Evolutionary conservation across 2,329 filamentous ascomycete species (phyloP).

Genomic region (Mycosphaerella arachidis): DNA sequence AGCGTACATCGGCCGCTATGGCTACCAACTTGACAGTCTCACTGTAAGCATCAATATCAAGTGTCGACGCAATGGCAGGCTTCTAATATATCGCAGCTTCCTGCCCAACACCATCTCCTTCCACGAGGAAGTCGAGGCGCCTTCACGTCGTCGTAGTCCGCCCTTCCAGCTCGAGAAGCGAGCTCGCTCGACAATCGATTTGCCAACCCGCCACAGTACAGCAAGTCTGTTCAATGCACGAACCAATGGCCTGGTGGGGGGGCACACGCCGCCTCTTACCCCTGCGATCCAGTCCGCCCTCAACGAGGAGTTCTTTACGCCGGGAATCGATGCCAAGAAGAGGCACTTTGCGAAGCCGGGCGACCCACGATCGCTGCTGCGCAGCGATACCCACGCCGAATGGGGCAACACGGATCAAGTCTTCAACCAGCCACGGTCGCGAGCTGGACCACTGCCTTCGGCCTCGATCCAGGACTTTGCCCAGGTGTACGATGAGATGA

Average conservation of each 20-base stretch:
- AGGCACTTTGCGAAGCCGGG: conserved; percentile 48
- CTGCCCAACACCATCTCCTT: conserved; percentile 92
- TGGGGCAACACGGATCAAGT: conserved; percentile 62
- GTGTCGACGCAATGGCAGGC: conserved; percentile 2
- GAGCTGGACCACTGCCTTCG: conserved; percentile 68
- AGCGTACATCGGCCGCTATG: conserved; percentile 15
- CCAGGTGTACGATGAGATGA: conserved; percentile 41
- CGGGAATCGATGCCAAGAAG: conserved; percentile 44
- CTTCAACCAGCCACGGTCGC: conserved; percentile 72
- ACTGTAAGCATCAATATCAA: conserved; percentile 28
- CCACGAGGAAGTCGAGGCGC: conserved; percentile 48
- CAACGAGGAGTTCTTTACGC: conserved; percentile 43
- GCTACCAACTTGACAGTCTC: conserved; percentile 30
- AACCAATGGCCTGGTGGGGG: background rate
- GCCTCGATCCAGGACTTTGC: conserved; percentile 68
- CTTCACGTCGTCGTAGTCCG: conserved; percentile 23
- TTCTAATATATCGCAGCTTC: conserved; percentile 56
- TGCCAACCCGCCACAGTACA: conserved; percentile 26
- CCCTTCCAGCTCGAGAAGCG: conserved; percentile 23
- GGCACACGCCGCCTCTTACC: conserved; percentile 39
- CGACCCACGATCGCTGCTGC: conserved; percentile 54
- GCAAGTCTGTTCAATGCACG: conserved; percentile 39
- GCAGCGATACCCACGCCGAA: conserved; percentile 68
- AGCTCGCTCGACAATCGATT: conserved; percentile 44
- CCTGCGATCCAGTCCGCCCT: conserved; percentile 28